Evolutionary conservation across 345 rosid species (phyloP).

Genomic region (Raphanus sativus): DNA sequence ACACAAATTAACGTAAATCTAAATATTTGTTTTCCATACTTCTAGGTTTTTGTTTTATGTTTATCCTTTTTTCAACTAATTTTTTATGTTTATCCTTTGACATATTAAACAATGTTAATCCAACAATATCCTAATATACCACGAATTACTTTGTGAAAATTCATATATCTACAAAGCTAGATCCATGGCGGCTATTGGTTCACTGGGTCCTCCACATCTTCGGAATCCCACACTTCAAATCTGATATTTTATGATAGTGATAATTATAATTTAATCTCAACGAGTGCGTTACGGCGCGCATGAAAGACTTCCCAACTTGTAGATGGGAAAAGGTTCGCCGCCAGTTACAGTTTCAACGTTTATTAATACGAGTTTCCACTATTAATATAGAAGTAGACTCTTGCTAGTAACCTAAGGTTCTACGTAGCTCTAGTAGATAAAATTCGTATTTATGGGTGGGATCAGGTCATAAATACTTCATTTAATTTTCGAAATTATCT

Average conservation of each 20-base stretch:
- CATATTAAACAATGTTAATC: too few relatives aligned
- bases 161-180: neutral
- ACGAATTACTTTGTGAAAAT: neutral
- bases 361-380: neutral
- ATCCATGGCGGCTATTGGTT: slow-evolving; percentile 6
- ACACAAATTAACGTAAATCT: too few relatives aligned
- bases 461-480: neutral
- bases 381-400: neutral
- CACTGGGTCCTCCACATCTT: slow-evolving; percentile 1
- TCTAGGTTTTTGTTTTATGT: too few relatives aligned
- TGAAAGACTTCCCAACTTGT: slow-evolving; percentile 11
- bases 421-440: neutral
- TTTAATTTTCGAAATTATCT: neutral
- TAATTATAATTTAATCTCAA: neutral
- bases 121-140: neutral
- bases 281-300: slow-evolving; percentile 21
- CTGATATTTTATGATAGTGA: neutral
- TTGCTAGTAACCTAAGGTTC: neutral
- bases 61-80: too few relatives aligned
- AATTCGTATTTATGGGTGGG: neutral
- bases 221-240: neutral
- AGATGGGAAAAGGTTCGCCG: slow-evolving; percentile 19
- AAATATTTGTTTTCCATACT: too few relatives aligned
- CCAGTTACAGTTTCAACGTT: slow-evolving; percentile 2
- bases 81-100: too few relatives aligned